Conservation (phyloP, 768 basidiomycete genomes). For the Sistotremastrum suecicum region DNA sequence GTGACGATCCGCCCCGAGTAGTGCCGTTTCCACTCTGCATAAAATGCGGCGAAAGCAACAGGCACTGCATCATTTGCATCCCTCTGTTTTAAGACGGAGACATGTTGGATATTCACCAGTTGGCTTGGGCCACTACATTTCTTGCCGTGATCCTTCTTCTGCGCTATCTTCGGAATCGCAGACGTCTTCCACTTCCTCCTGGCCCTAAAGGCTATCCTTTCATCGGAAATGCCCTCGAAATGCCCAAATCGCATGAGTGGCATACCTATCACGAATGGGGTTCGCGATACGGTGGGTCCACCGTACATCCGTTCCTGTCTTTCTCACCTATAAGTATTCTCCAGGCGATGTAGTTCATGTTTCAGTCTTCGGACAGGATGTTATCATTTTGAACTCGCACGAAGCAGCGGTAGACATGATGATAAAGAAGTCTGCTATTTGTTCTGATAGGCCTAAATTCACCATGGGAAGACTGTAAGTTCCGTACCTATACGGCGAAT, state of each 20-base stretch:
- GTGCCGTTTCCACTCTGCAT: no score
- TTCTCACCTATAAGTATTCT: neutral
- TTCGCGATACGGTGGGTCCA: slow-evolving; percentile 27
- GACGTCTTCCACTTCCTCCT: slow-evolving; percentile 21
- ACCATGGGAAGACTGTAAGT: neutral
- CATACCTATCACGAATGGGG: slow-evolving; percentile 28
- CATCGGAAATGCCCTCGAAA: slow-evolving; percentile 34
- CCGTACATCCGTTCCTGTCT: neutral
- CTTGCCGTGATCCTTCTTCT: no score
- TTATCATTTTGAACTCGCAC: slow-evolving; percentile 1
- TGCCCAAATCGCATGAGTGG: slow-evolving; percentile 26
- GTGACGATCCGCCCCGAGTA: no score
- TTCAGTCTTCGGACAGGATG: neutral
- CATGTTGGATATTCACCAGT: no score
- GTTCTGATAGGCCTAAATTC: slow-evolving; percentile 1
- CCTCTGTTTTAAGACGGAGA: no score
- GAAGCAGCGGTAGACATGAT: slow-evolving; percentile 3
- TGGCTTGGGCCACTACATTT: no score
- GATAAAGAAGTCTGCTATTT: slow-evolving; percentile 3
- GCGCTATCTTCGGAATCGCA: no score
- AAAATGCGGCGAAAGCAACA: no score
- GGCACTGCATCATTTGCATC: no score
- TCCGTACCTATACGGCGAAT: no score
- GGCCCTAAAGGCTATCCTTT: slow-evolving; percentile 32
- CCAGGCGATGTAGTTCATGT: slow-evolving; percentile 1